These are phyloP conservation scores for Claviceps pazoutovae DNA, from an alignment of 2,329 filamentous ascomycete species.

Conservation along the genomic window DNA sequence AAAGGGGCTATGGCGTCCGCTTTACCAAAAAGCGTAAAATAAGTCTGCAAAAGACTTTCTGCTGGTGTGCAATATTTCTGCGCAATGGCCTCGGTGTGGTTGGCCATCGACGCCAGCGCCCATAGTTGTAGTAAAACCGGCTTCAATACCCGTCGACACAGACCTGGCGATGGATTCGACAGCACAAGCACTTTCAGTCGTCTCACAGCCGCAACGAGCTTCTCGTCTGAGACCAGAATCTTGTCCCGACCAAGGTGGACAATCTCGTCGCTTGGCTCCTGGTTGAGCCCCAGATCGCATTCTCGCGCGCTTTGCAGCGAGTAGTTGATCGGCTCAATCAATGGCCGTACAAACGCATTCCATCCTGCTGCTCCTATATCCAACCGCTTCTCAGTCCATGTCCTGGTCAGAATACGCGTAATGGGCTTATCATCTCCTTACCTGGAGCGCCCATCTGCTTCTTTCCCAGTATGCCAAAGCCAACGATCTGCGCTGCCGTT, in stretches of 20 bases:
- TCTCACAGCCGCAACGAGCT: constrained; percentile 36
- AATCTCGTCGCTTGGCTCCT: constrained; percentile 21
- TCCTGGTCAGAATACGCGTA: background rate
- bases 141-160: constrained; percentile 46
- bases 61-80: constrained; percentile 31
- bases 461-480: constrained; percentile 50
- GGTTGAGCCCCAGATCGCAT: background rate
- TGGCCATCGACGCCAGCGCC: constrained; percentile 42
- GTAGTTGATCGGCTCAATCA: constrained; percentile 38
- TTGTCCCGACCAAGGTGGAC: constrained; percentile 30
- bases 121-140: constrained; percentile 49
- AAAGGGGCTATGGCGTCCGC: constrained; percentile 34
- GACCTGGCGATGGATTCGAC: constrained; percentile 52
- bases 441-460: constrained; percentile 51
- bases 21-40: constrained; percentile 42
- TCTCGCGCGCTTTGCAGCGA: constrained; percentile 12
- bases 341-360: constrained; percentile 45
- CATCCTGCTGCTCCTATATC: constrained; percentile 41
- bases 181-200: constrained; percentile 42
- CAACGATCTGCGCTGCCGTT: constrained; percentile 24
- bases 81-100: constrained; percentile 18
- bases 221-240: constrained; percentile 31
- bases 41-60: constrained; percentile 37
- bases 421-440: constrained; percentile 6
- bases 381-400: background rate